Evolutionary conservation across 306 rosid species (phyloP).

Genomic region (Fragaria ananassa): DNA sequence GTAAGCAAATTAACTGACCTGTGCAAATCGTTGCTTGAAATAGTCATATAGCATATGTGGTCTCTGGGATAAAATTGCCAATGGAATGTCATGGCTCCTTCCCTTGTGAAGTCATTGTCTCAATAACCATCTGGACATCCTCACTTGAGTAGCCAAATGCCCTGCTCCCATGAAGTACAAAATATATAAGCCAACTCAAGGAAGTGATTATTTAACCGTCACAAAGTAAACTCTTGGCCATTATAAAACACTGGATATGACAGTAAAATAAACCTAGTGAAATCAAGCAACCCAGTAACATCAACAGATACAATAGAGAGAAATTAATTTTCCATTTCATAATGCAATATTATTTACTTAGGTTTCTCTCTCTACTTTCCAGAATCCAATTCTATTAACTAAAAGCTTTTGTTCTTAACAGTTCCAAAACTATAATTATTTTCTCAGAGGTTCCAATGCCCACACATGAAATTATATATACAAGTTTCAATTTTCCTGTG

Average conservation of each 20-base stretch:
- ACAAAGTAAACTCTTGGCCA: conserved; percentile 27
- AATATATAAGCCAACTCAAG: conserved; percentile 30
- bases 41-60: conserved; percentile 94
- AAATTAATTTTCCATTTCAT: conserved; percentile 5
- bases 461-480: background rate
- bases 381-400: background rate
- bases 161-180: conserved; percentile 53
- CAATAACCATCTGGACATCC: conserved; percentile 98
- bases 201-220: conserved; percentile 17
- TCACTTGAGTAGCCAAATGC: conserved; percentile 99
- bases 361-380: background rate
- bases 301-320: conserved; percentile 6
- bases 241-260: conserved; percentile 3
- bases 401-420: background rate
- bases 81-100: conserved; percentile 97
- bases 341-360: background rate
- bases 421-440: background rate
- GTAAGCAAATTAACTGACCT: conserved; percentile 48
- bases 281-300: conserved; percentile 4
- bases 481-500: background rate
- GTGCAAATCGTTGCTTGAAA: conserved; percentile 97
- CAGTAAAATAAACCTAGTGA: background rate
- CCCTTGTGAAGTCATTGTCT: conserved; percentile 96
- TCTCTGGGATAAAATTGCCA: conserved; percentile 88
- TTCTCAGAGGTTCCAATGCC: background rate